phyloP scores from a whole-genome alignment of 305 asterid species.

The Fraxinus velutina region DNA sequence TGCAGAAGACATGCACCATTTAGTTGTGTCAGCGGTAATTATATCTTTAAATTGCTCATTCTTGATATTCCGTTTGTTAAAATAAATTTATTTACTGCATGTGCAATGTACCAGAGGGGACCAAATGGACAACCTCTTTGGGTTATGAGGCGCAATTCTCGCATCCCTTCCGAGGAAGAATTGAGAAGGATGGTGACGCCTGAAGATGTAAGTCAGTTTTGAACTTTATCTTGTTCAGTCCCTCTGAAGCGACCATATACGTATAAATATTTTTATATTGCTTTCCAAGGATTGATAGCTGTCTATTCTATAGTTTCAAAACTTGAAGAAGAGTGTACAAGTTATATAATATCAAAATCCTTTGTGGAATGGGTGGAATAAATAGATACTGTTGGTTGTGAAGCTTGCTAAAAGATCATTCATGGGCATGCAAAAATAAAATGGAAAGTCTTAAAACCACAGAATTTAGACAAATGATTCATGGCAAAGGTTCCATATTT shows the following conservation, averaged over 20 bases:
- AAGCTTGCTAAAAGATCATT: neutral
- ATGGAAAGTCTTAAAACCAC: neutral
- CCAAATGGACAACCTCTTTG: slow-evolving; percentile 68
- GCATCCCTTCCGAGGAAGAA: slow-evolving; percentile 92
- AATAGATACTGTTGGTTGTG: neutral
- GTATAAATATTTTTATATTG: slow-evolving; percentile 10
- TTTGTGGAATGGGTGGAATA: neutral
- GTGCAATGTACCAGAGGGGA: slow-evolving; percentile 73
- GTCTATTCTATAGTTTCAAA: slow-evolving; percentile 2
- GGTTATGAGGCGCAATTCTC: slow-evolving; percentile 66
- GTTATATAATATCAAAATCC: neutral
- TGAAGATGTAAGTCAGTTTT: slow-evolving; percentile 58
- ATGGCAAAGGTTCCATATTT: neutral
- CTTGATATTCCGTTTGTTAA: slow-evolving; percentile 17
- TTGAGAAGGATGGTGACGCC: slow-evolving; percentile 97
- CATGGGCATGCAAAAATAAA: neutral
- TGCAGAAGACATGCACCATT: slow-evolving; percentile 3
- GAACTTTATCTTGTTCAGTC: neutral
- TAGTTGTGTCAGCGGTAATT: slow-evolving; percentile 10
- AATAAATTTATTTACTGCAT: slow-evolving; percentile 21
- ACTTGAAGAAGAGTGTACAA: slow-evolving; percentile 2
- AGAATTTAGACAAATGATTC: neutral
- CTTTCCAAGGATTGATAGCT: slow-evolving; percentile 13
- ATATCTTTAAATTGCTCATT: slow-evolving; percentile 16
- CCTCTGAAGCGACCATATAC: slow-evolving; percentile 16